Percentiles rank a stretch among this genome's conserved stretches.
Evolutionary conservation across 139 green algal species (phyloP).

Genomic region (Chlorella sp.): DNA sequence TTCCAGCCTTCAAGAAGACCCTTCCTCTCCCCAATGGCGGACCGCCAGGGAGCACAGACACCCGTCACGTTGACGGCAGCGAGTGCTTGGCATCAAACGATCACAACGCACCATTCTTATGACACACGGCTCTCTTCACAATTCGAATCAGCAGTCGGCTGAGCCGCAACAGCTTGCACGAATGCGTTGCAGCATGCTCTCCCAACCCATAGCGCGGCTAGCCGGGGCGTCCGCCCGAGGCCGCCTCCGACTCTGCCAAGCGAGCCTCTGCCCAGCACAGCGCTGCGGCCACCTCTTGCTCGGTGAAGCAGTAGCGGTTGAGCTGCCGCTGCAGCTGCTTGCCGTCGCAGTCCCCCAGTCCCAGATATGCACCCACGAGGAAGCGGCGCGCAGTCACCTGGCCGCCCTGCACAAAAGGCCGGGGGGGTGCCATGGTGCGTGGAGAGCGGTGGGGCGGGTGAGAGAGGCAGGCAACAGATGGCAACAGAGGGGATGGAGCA

Average conservation of each 20-base stretch:
- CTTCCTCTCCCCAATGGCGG: too few relatives aligned
- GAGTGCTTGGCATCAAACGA: too few relatives aligned
- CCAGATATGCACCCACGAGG: conserved; percentile 39
- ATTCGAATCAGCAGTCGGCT: too few relatives aligned
- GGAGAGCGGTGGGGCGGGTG: too few relatives aligned
- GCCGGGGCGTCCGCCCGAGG: background rate
- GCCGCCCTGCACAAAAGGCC: conserved; percentile 33
- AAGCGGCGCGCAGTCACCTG: conserved; percentile 24
- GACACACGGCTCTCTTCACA: too few relatives aligned
- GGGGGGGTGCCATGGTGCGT: background rate
- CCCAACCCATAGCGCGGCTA: too few relatives aligned
- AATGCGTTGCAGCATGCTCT: background rate
- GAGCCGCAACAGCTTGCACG: background rate
- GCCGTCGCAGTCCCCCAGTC: conserved; percentile 53
- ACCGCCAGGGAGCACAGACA: too few relatives aligned
- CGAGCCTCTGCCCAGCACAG: conserved; percentile 30
- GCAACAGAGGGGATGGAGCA: too few relatives aligned
- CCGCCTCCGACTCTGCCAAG: background rate
- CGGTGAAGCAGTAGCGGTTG: conserved; percentile 51
- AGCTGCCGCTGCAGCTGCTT: conserved; percentile 59
- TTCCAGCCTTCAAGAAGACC: too few relatives aligned
- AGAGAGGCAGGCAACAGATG: background rate
- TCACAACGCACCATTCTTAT: too few relatives aligned
- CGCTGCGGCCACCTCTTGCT: conserved; percentile 26
- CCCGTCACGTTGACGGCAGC: too few relatives aligned